A percentile compares a stretch with the other conserved stretches of the same genome.
Conservation (phyloP, 192 early-diverging fungal species). For the Backusella tuberculispora region DNA sequence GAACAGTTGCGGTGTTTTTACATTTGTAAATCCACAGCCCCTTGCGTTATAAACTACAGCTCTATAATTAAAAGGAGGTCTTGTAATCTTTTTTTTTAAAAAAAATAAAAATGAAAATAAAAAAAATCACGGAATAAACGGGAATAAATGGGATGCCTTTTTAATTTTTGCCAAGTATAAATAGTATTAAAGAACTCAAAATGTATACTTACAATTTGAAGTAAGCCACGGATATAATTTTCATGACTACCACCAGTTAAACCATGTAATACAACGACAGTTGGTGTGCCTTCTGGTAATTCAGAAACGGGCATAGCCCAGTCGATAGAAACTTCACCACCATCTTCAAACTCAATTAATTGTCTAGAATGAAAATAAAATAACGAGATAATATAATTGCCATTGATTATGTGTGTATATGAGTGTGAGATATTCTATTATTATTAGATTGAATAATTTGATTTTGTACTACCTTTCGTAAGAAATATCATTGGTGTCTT, state of each 20-base stretch:
- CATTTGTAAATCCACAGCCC: conserved; percentile 82
- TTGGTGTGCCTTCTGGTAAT: conserved; percentile 69
- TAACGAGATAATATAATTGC: not conserved
- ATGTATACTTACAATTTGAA: conserved; percentile 52
- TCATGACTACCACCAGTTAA: conserved; percentile 93
- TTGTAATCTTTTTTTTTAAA: conserved; percentile 35
- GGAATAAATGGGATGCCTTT: not conserved
- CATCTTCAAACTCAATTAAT: conserved; percentile 68
- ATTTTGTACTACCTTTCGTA: conserved; percentile 64
- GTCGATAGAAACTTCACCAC: conserved; percentile 86
- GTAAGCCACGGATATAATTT: conserved; percentile 80
- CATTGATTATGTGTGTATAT: not conserved
- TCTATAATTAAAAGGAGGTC: conserved; percentile 65
- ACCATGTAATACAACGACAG: conserved; percentile 85
- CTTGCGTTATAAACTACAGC: conserved; percentile 89
- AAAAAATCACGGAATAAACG: conserved; percentile 8
- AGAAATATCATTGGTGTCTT: conserved; percentile 45
- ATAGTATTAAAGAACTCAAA: not conserved
- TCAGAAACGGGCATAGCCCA: conserved; percentile 68
- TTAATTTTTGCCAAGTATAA: conserved; percentile 2
- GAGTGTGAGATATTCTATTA: conserved; percentile 8
- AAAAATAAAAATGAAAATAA: not conserved
- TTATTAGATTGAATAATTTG: conserved; percentile 3
- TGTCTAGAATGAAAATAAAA: conserved; percentile 36
- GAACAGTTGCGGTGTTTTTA: conserved; percentile 82